phyloP scores from a whole-genome alignment of 2,329 filamentous ascomycete genomes.

The Teratosphaeria pseudoeucalypti region DNA sequence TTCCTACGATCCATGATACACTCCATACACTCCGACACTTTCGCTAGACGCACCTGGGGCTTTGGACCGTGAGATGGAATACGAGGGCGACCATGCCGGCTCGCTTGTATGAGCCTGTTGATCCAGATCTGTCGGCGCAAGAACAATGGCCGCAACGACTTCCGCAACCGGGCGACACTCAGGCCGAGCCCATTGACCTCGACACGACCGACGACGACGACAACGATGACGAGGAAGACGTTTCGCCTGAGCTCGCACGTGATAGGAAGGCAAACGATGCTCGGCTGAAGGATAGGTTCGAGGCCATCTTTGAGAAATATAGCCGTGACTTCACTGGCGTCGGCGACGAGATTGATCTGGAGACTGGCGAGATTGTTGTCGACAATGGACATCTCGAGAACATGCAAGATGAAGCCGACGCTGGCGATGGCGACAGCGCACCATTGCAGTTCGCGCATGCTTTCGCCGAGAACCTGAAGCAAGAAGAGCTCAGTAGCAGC shows the following conservation, averaged over 20 bases:
- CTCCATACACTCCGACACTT: neutral
- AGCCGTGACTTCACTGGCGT: conserved; percentile 65
- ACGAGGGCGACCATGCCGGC: neutral
- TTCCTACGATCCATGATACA: neutral
- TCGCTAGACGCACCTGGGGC: neutral
- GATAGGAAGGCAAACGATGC: conserved; percentile 52
- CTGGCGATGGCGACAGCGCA: conserved; percentile 23
- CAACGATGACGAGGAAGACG: neutral
- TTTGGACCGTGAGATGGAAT: neutral
- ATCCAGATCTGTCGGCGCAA: neutral
- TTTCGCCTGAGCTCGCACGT: conserved; percentile 33
- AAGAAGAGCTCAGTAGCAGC: conserved; percentile 13
- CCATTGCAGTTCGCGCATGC: conserved; percentile 21
- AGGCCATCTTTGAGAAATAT: conserved; percentile 72
- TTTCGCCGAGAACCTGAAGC: conserved; percentile 24
- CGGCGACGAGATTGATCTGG: conserved; percentile 81
- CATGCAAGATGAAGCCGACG: conserved; percentile 49
- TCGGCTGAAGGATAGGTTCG: conserved; percentile 72
- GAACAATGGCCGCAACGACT: neutral
- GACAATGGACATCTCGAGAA: conserved; percentile 74
- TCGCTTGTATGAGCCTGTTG: neutral
- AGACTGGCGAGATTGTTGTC: conserved; percentile 71
- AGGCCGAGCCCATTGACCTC: neutral
- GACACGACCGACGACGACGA: neutral
- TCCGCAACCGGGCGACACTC: neutral